Base-by-base conservation (phyloP, 2,329 filamentous ascomycete species). In the Diaporthe citrichinensis region DNA sequence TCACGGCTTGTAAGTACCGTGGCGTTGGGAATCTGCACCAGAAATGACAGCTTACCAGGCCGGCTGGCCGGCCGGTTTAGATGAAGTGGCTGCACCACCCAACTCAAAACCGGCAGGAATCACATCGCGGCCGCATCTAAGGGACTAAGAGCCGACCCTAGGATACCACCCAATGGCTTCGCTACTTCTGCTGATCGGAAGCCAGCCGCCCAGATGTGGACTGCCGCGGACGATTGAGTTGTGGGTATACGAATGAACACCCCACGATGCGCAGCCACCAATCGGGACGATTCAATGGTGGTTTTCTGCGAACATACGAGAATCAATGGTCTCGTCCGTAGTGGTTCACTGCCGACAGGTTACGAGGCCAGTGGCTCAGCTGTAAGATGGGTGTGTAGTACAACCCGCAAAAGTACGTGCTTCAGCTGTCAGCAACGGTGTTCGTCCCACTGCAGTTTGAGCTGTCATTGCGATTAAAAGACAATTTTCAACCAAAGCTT, bases 81-180 rank as follows among this genome's bases (percentile, higher is more conserved):
- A 41, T 55, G 65, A 28, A 20, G 14, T 9, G 65, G 46, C 65
- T 53, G 65, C 65, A 41, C 9, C 65, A 28, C 49, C 15, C 14
- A 36, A 53, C 62, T 12, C 20, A 36, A 68, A 68, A 68, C 62
- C 62, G 62, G 62, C 62, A 68, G 46, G 46, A 68, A 20, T 53
- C 62, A 41, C 31, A 28, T 53, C 44, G 46, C 46, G 62, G 62
- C 62, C 62, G 62, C 62, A 68, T 53, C 31, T 41, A 20, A 31
- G 23, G 28, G 28, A 41, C 10, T 14, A 55, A 34, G 34, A 55
- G 49, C 65, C 49, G 49, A 39, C 65, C 8, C 49, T 53, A 39
- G 61, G 23, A 41, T n/a, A 39, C 15, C 65, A 39, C 36, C 49
- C n/a, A 41, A 55, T 69, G 65, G 23, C 34, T 6, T 28, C 7